Evolutionary conservation across 441 rosid genomes (phyloP).

Genomic region (Populus hybrid): DNA sequence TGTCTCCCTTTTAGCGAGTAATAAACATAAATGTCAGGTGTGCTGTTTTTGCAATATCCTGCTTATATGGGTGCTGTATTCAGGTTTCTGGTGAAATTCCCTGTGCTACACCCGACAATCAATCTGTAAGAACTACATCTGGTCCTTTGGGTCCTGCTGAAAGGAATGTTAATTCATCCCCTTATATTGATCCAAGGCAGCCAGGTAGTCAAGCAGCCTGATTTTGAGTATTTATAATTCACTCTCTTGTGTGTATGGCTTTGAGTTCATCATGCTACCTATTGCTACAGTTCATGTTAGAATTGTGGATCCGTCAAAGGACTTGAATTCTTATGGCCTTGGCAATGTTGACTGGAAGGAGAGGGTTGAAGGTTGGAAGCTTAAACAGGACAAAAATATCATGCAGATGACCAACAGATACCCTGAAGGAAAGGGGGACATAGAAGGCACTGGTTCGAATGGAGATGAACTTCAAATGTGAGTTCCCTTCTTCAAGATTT

Average conservation of each 20-base stretch:
- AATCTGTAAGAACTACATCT: conserved; percentile 94
- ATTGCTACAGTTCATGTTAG: conserved; percentile 77
- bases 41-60: conserved; percentile 10
- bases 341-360: conserved; percentile 98
- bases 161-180: conserved; percentile 68
- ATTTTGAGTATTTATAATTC: conserved; percentile 12
- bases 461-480: conserved; percentile 96
- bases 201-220: conserved; percentile 55
- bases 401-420: conserved; percentile 70
- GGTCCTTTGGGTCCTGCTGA: conserved; percentile 93
- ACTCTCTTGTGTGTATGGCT: conserved; percentile 9
- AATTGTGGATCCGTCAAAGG: conserved; percentile 95
- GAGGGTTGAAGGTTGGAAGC: conserved; percentile 97
- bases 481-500: conserved; percentile 26
- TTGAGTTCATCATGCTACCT: conserved; percentile 20
- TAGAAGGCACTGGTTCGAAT: conserved; percentile 93
- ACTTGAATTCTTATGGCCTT: conserved; percentile 94
- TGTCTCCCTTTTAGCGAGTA: not conserved
- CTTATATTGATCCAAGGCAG: conserved; percentile 88
- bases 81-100: conserved; percentile 97
- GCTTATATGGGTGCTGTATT: conserved; percentile 8
- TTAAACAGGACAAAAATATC: conserved; percentile 84
- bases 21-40: not conserved
- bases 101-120: conserved; percentile 73
- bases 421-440: conserved; percentile 85